Percentiles rank a stretch among this genome's conserved stretches.
These are phyloP conservation scores for Fusarium phyllophilum DNA, from an alignment of 2,329 filamentous ascomycete species.

Conservation along the genomic window DNA sequence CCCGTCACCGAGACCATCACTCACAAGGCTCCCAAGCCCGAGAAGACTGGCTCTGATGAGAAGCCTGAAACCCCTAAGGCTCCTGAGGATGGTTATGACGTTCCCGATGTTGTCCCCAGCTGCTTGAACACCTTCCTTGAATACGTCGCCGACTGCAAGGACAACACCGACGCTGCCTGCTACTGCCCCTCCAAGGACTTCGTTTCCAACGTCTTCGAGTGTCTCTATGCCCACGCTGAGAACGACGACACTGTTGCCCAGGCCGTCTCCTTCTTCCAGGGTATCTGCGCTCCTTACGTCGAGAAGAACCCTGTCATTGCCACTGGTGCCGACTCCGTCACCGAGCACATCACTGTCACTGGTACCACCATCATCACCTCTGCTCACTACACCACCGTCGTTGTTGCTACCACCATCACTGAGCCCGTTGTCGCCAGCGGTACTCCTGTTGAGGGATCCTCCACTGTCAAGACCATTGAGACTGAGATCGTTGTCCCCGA, in stretches of 20 bases:
- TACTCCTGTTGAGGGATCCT: conserved; percentile 58
- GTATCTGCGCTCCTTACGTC: conserved; percentile 84
- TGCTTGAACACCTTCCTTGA: conserved; percentile 94
- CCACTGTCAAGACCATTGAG: conserved; percentile 60
- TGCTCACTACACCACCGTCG: conserved; percentile 62
- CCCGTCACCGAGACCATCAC: conserved; percentile 41
- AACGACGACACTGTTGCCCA: conserved; percentile 72
- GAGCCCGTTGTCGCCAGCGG: conserved; percentile 61
- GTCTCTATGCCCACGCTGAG: conserved; percentile 80
- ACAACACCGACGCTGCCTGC: conserved; percentile 85
- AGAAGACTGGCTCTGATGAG: conserved; percentile 37
- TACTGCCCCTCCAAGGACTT: conserved; percentile 86
- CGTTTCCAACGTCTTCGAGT: conserved; percentile 81
- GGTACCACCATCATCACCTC: conserved; percentile 62
- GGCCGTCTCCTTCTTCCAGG: conserved; percentile 86
- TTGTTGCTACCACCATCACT: conserved; percentile 58
- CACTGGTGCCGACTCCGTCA: conserved; percentile 75
- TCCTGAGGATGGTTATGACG: conserved; percentile 44
- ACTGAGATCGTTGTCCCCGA: conserved; percentile 64
- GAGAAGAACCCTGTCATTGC: conserved; percentile 85
- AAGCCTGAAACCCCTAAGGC: conserved; percentile 46
- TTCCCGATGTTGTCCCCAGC: conserved; percentile 78
- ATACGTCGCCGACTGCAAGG: conserved; percentile 73
- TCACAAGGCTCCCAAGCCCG: conserved; percentile 28
- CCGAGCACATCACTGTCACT: conserved; percentile 67